These are phyloP conservation scores for Elsinoe ampelina DNA, from an alignment of 2,329 filamentous ascomycete genomes.

Conservation along the genomic window DNA sequence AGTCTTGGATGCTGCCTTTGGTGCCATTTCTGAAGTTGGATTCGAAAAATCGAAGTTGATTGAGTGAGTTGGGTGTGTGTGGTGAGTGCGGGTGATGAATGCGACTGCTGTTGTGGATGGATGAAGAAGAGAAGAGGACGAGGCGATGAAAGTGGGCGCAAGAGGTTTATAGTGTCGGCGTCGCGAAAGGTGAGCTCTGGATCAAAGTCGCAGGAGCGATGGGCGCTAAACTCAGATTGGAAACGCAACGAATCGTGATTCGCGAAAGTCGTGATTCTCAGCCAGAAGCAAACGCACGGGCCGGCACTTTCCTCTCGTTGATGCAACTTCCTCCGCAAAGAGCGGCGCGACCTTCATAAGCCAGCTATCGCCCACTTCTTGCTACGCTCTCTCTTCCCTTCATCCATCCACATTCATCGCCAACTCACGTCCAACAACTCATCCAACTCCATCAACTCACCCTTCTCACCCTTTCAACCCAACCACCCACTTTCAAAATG, in stretches of 20 bases:
- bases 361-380: conserved; percentile 21
- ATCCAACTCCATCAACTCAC: conserved; percentile 26
- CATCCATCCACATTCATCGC: conserved; percentile 26
- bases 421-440: conserved; percentile 20
- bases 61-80: conserved; percentile 26
- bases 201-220: background rate
- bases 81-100: conserved; percentile 24
- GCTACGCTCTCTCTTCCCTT: conserved; percentile 10
- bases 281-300: background rate
- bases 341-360: conserved; percentile 29
- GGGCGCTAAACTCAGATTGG: conserved; percentile 17
- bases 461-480: conserved; percentile 29
- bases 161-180: conserved; percentile 16
- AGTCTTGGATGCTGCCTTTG: conserved; percentile 98
- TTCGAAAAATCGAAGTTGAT: conserved; percentile 22
- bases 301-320: conserved; percentile 8
- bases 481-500: conserved; percentile 66
- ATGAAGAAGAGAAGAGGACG: conserved; percentile 30
- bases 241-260: background rate
- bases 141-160: conserved; percentile 31
- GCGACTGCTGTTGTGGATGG: conserved; percentile 29
- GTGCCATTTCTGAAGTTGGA: conserved; percentile 61
- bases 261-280: no score
- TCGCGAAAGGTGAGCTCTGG: background rate
- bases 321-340: conserved; percentile 13